Evolutionary conservation across 352 stramenopile genomes (phyloP), one percentile per base, ranked within the genome.

Genomic region (Globisporangium radiosum): DNA sequence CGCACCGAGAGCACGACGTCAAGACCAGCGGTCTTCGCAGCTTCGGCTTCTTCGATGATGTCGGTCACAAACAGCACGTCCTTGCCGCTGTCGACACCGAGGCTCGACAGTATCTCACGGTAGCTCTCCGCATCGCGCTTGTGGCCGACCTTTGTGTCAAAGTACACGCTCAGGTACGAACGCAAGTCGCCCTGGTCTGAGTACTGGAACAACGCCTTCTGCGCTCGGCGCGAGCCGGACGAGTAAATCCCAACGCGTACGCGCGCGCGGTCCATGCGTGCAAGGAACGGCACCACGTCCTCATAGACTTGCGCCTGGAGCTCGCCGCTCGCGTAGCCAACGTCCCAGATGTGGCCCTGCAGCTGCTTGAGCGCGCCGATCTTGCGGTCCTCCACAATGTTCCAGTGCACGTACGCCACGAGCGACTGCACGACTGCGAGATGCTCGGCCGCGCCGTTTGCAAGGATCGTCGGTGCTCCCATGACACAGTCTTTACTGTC

Each of bases 191-290:
- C 88, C 56, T 87, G 72, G 63, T 90, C 68, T 4, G 86, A 91
- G 68, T 95, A 85, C 62, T 89, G 73, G 61, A 97, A 96, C 7
- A 97, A 72, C 66, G 92, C 69, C 19, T 84, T 81, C 65, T 97
- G 89, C 14, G 89, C 89, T 54, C 89, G 73, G 15, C 85, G 76
- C 65, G 86, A 97, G 11, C 95, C 95, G 7, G 92, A 98, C 44
- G 87, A 97, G 71, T 98, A 98, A 65, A 98, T 98, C 56, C 88
- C 88, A 15, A 98, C 79, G 50, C 76, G 71, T 45, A 97, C 76
- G 51, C 80, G 78, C 17, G 75, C 70, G 3, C 66, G 55, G 19
- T 79, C 66, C 69, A 96, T 91, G 57, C 90, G 92, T 19, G 85
- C 51, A 17, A 98, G 64, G 53, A 93, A 92, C 8, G 67, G 71